Base-by-base conservation (phyloP, 805 yeast species). In the Suhomyces xylopsoci region DNA sequence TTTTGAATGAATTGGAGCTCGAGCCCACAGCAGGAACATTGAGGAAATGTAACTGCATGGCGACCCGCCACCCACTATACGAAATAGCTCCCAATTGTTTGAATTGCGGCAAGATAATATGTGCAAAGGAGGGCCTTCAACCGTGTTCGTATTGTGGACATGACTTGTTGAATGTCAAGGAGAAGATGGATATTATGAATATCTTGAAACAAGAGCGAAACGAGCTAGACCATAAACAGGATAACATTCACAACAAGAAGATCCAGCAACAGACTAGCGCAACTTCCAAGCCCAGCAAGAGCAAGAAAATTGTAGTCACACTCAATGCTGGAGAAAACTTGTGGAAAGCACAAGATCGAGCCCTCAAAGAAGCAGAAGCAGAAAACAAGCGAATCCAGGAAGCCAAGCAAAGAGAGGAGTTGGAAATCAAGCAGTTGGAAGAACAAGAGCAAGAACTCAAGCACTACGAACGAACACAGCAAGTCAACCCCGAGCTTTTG, bases 51-150 rank as follows among this genome's bases (percentile, higher is more conserved):
- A 81, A 86, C 56, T 92, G 98, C 63, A 88, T 86, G 83, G 97
- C 93, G 1, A 81, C 87, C 0, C 75, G 88, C 54, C 99, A 94
- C 64, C 96, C 97, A 3, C 70, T 94, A 28, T 87, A 90, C 56
- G 96, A 89, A 52, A 80, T 87, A 57, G 94, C 96, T 2, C 98
- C 99, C 0, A 94, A 94, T 65, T 94, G 99, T 62, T 70, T 94
- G 41, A 84, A 87, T 54, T 94, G 99, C 67, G 99, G 99, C 9
- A 89, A 91, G 67, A 89, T 94, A 42, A 89, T 94, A 2, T 94
- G 99, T 72, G 78, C 80, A 3, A 85, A 85, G 59, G 98, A 94
- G 64, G 98, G 98, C 0, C 72, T 90, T 22, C 94, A 92, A 54
- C 94, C 94, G 3, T 94, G 99, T 63, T 80, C 94, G 2, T 87